Conservation (phyloP, 2,329 filamentous ascomycete genomes). For the Cladosporium sp. region DNA sequence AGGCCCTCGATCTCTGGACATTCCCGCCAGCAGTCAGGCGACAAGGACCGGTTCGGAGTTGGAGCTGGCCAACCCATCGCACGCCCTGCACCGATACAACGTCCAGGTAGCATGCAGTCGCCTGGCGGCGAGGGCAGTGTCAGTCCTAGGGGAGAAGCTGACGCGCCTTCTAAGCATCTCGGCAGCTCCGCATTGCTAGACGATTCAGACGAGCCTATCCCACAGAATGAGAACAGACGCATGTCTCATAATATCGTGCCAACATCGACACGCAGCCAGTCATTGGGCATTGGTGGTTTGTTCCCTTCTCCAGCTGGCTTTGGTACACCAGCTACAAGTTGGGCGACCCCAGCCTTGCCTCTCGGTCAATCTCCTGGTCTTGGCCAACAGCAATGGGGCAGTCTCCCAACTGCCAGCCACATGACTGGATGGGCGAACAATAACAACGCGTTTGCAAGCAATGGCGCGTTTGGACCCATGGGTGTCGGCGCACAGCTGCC, state of each 20-base stretch:
- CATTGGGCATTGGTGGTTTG: constrained; percentile 16
- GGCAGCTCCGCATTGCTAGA: constrained; percentile 85
- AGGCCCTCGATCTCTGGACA: constrained; percentile 49
- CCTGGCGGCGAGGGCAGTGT: constrained; percentile 43
- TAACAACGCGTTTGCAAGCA: constrained; percentile 39
- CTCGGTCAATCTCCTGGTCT: constrained; percentile 36
- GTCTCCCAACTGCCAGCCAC: constrained; percentile 29
- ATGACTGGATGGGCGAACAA: constrained; percentile 17
- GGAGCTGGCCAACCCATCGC: constrained; percentile 68
- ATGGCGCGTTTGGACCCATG: constrained; percentile 48
- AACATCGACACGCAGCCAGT: constrained; percentile 21
- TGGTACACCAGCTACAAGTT: constrained; percentile 33
- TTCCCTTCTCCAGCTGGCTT: constrained; percentile 24
- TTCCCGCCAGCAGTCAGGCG: constrained; percentile 68
- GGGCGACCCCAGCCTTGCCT: constrained; percentile 39
- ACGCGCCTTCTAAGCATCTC: constrained; percentile 56
- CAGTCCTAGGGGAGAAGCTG: constrained; percentile 50
- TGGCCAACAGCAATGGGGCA: constrained; percentile 37
- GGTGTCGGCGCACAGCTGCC: constrained; percentile 28
- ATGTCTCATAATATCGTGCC: constrained; percentile 33
- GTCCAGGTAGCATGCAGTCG: constrained; percentile 69
- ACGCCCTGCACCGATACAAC: constrained; percentile 72
- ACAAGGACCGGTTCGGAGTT: constrained; percentile 53
- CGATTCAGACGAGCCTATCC: constrained; percentile 62
- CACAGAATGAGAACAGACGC: constrained; percentile 38